A percentile compares a stretch with the other conserved stretches of the same genome.
These are phyloP conservation scores for Phaseolus lunatus DNA, from an alignment of 306 rosid species.

Conservation along the genomic window DNA sequence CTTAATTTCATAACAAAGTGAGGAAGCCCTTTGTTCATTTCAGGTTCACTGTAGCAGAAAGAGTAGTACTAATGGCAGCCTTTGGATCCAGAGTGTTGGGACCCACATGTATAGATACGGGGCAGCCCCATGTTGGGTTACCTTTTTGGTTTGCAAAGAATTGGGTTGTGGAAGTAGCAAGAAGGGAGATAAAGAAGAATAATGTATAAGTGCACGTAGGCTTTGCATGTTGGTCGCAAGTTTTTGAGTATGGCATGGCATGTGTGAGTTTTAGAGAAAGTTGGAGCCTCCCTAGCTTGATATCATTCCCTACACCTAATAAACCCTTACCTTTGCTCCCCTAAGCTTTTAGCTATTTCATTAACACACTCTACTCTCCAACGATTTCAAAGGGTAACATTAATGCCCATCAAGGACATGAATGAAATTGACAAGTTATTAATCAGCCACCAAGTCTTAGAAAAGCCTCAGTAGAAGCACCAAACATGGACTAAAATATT, in stretches of 20 bases:
- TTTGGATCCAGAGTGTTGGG: constrained; percentile 48
- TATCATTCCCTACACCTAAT: constrained; percentile 70
- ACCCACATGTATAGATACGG: constrained; percentile 34
- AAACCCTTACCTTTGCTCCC: constrained; percentile 50
- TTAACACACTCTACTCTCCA: constrained; percentile 24
- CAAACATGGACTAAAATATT: no score
- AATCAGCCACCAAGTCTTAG: no score
- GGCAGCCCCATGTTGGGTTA: constrained; percentile 30
- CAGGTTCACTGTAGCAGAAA: constrained; percentile 52
- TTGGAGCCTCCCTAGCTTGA: constrained; percentile 56
- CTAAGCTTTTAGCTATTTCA: constrained; percentile 49
- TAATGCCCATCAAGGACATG: constrained; percentile 32
- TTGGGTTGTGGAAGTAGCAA: constrained; percentile 46
- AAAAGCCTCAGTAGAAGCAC: no score
- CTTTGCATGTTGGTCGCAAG: constrained; percentile 81
- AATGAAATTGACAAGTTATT: background rate
- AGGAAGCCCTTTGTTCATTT: constrained; percentile 49
- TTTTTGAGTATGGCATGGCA: constrained; percentile 63
- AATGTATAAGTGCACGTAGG: constrained; percentile 80
- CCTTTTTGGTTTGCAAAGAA: constrained; percentile 32
- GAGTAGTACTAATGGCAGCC: constrained; percentile 42
- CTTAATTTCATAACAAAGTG: constrained; percentile 56
- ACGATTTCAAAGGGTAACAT: constrained; percentile 46
- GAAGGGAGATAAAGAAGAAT: constrained; percentile 48
- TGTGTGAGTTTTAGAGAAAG: constrained; percentile 52